phyloP scores from a whole-genome alignment of 1,139 yeast species.

The Suhomyces taliae region DNA sequence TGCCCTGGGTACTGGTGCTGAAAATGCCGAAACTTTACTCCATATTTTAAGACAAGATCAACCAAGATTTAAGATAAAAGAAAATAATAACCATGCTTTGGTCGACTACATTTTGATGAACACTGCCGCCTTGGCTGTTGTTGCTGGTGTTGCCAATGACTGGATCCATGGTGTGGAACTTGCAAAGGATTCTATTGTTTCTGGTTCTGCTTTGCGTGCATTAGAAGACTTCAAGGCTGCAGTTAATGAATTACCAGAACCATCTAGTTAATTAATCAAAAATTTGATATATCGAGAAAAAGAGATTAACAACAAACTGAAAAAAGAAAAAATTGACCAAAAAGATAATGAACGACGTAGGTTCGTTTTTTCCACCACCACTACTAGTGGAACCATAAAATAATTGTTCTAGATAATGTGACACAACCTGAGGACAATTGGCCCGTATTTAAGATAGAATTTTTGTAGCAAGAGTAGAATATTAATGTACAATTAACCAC shows the following conservation, averaged over 20 bases:
- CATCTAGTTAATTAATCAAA: background rate
- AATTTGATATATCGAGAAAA: background rate
- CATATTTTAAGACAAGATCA: conserved; percentile 58
- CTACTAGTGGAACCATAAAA: background rate
- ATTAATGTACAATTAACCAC: too few relatives aligned
- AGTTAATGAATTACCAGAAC: conserved; percentile 21
- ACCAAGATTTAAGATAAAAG: conserved; percentile 35
- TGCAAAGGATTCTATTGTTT: conserved; percentile 66
- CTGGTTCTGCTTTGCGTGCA: conserved; percentile 66
- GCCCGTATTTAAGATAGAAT: too few relatives aligned
- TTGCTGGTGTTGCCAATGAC: conserved; percentile 62
- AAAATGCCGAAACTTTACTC: conserved; percentile 68
- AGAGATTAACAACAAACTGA: background rate
- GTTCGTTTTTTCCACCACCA: too few relatives aligned
- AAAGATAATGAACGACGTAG: too few relatives aligned
- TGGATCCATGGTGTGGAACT: conserved; percentile 78
- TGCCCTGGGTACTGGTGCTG: conserved; percentile 80
- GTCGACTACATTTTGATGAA: conserved; percentile 87
- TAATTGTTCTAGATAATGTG: background rate
- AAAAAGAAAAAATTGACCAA: background rate
- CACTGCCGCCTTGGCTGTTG: conserved; percentile 81
- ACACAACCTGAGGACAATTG: background rate
- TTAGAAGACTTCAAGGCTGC: conserved; percentile 57
- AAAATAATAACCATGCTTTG: conserved; percentile 52
- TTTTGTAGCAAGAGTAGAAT: too few relatives aligned